A percentile compares a stretch with the other conserved stretches of the same genome.
phyloP scores from a whole-genome alignment of 73 alveolate species.

The Symbiodinium natans region DNA sequence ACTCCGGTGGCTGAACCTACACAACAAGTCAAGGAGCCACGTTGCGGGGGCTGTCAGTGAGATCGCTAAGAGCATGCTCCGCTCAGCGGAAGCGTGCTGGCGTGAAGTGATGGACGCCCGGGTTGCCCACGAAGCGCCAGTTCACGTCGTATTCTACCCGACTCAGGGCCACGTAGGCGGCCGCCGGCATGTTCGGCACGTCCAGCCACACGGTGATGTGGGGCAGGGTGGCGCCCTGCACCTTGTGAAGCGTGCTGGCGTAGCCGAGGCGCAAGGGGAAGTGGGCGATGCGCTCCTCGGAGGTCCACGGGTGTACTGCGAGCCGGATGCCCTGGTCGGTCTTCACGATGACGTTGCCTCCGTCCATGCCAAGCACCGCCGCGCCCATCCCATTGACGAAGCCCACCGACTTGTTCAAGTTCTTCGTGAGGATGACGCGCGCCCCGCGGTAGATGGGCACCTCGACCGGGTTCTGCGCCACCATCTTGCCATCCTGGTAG shows the following conservation, averaged over 20 bases:
- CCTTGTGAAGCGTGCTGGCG: constrained; percentile 27
- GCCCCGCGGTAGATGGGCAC: constrained; percentile 17
- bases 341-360: not conserved
- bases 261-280: constrained; percentile 54
- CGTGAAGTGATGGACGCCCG: not conserved
- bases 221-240: not conserved
- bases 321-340: not conserved
- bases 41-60: too few species aligned
- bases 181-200: constrained; percentile 9
- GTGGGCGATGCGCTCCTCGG: not conserved
- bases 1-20: too few species aligned
- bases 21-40: too few species aligned
- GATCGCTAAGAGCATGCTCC: not conserved
- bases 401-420: constrained; percentile 12
- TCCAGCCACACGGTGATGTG: constrained; percentile 51
- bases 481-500: not conserved
- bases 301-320: constrained; percentile 1
- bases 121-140: constrained; percentile 36
- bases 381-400: constrained; percentile 89
- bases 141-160: constrained; percentile 28
- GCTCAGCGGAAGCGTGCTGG: constrained; percentile 41
- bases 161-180: constrained; percentile 52
- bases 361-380: not conserved
- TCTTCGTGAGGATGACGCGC: constrained; percentile 3
- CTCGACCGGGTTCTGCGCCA: not conserved